These are phyloP conservation scores for Psilocybe subaeruginosa DNA, from an alignment of 768 basidiomycete genomes.

Conservation along the genomic window DNA sequence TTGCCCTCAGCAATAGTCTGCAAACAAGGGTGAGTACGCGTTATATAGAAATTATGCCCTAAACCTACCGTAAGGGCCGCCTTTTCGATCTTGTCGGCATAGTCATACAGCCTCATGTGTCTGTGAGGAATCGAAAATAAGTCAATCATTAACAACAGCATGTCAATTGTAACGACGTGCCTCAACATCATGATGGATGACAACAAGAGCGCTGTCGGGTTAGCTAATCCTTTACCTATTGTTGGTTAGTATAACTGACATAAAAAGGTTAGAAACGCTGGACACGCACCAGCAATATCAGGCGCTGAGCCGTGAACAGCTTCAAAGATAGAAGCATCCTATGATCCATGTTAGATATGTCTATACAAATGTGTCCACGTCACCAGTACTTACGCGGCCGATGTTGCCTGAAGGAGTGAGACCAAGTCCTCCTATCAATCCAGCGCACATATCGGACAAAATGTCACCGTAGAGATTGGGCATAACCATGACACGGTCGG, in stretches of 20 bases:
- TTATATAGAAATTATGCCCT: background rate
- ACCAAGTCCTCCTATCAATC: conserved; percentile 96
- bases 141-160: background rate
- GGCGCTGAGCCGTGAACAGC: conserved; percentile 99
- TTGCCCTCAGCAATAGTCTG: conserved; percentile 98
- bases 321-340: conserved; percentile 99
- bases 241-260: background rate
- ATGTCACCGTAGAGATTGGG: conserved; percentile 98
- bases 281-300: conserved; percentile 86
- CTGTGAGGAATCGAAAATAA: conserved; percentile 38
- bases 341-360: conserved; percentile 12
- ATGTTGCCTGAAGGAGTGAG: conserved; percentile 98
- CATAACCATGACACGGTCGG: conserved; percentile 99
- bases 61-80: conserved; percentile 82
- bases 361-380: conserved; percentile 5
- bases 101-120: conserved; percentile 88
- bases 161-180: conserved; percentile 42
- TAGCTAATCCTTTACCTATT: conserved; percentile 87
- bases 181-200: conserved; percentile 98
- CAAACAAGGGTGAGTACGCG: conserved; percentile 10
- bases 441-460: conserved; percentile 97
- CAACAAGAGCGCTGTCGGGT: conserved; percentile 97
- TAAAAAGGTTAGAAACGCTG: conserved; percentile 7
- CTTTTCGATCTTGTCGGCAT: conserved; percentile 90
- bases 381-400: conserved; percentile 66